Evolutionary conservation across 805 yeast genomes (phyloP).

Genomic region (Suhomyces kilbournensis): DNA sequence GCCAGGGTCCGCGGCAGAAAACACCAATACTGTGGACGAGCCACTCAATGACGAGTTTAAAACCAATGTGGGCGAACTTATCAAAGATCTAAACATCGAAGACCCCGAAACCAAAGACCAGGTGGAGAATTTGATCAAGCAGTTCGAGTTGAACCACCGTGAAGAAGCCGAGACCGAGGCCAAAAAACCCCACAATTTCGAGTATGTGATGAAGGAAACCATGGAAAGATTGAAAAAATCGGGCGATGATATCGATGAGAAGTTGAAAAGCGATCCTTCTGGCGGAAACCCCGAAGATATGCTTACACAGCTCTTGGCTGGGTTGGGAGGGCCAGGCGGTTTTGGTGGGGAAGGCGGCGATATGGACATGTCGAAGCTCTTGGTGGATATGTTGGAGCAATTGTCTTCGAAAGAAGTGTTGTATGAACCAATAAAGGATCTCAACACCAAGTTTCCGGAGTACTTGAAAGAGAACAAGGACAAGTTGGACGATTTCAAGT

Average conservation of each 20-base stretch:
- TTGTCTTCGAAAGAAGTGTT: constrained; percentile 81
- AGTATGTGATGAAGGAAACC: constrained; percentile 75
- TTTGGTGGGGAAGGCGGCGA: constrained; percentile 39
- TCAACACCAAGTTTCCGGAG: constrained; percentile 66
- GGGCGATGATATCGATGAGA: constrained; percentile 66
- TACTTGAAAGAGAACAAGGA: constrained; percentile 61
- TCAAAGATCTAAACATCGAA: constrained; percentile 46
- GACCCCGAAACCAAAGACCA: constrained; percentile 53
- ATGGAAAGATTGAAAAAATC: constrained; percentile 75
- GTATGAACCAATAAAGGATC: constrained; percentile 83
- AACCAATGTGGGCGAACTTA: constrained; percentile 39
- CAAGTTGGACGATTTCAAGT: constrained; percentile 44
- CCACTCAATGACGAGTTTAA: constrained; percentile 33
- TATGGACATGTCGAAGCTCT: constrained; percentile 60
- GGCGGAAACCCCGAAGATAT: constrained; percentile 48
- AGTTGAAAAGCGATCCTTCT: constrained; percentile 44
- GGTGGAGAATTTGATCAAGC: constrained; percentile 47
- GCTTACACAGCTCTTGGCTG: constrained; percentile 58
- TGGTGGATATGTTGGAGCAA: constrained; percentile 75
- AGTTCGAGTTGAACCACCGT: constrained; percentile 35
- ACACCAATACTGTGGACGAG: constrained; percentile 10
- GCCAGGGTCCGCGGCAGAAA: constrained; percentile 44
- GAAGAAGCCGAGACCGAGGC: constrained; percentile 27
- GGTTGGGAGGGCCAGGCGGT: constrained; percentile 35
- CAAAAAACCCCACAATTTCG: constrained; percentile 47